Percentiles rank a stretch among this genome's conserved stretches.
Evolutionary conservation across 108 stramenopile species (phyloP).

Genomic region (Cyclostephanos invisitatus): DNA sequence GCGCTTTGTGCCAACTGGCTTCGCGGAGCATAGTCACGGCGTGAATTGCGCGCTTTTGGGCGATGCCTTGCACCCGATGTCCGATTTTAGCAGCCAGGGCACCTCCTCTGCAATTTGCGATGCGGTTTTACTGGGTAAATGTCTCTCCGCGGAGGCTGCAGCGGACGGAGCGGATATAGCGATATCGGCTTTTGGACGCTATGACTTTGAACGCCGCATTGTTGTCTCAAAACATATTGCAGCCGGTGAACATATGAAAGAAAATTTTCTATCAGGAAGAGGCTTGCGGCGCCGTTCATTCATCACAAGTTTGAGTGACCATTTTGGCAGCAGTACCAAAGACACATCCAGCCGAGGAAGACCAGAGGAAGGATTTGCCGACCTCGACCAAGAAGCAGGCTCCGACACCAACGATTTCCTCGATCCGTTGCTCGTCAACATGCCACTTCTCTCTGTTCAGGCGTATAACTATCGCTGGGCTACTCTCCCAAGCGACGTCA

Average conservation of each 20-base stretch:
- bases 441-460: not conserved
- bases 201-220: not conserved
- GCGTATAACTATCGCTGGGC: conserved; percentile 15
- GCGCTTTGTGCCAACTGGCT: conserved; percentile 9
- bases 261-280: not conserved
- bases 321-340: not conserved
- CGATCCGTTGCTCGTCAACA: not conserved
- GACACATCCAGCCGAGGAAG: too few relatives aligned
- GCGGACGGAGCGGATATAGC: not conserved
- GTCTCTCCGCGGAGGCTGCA: not conserved
- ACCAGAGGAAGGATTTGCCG: too few relatives aligned
- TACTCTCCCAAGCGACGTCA: not conserved
- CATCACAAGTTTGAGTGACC: too few relatives aligned
- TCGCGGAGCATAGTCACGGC: not conserved
- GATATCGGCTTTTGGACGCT: not conserved
- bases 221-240: not conserved
- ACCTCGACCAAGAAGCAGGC: too few relatives aligned
- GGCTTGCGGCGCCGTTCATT: too few relatives aligned
- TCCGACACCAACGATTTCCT: not conserved
- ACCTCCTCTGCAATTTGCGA: not conserved
- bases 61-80: conserved; percentile 8
- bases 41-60: conserved; percentile 4
- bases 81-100: conserved; percentile 8
- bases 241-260: not conserved
- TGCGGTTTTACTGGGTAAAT: not conserved